Base-by-base conservation (phyloP, 192 early-diverging fungal genomes). In the Coemansia sp. region DNA sequence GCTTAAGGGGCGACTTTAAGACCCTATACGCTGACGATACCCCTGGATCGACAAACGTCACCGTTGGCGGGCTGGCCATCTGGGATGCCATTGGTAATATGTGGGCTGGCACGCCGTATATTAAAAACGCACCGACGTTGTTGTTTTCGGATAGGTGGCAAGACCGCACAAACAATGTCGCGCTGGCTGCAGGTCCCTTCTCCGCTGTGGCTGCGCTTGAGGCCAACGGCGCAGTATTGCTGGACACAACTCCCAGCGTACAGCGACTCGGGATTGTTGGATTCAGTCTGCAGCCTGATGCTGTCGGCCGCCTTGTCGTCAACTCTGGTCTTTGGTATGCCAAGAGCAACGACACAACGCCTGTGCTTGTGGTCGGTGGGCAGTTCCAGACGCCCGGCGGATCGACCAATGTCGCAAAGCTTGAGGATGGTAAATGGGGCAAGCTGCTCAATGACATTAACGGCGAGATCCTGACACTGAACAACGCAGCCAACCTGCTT, bases 261-360 rank as follows among this genome's bases (percentile, higher is more conserved):
- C 66, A 77, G 71, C 52, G 74, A 8, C 68, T 77, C 8, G 68
- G 61, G 45, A 58, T 60, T 59, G 61, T 72, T 29, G 74, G 71
- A 21, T 73, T 52, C n/a, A 63, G 63, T 29, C 46, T 82, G 56
- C 70, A 49, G 66, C 71, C 74, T 18, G 65, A 59, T 28, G 26
- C 51, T 16, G 30, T 42, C 34, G 64, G 61, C 34, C 42, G 67
- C 9, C 66, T 82, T 26, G 58, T 61, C 3, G 68, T 88, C n/a
- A 83, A 84, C 45, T 65, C 84, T 2, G 88, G 84, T 3, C 34
- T 84, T 30, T 84, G 84, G 61, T 89, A 82, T 64, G 70, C 86
- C 33, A 81, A 83, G 53, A 62, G 58, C 52, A 84, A 78, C 28
- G 73, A 53, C 46, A 29, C 77, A 20, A 66, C 73, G 16, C 62